phyloP scores from a whole-genome alignment of 352 stramenopile genomes.

The Labyrinthula sp. region DNA sequence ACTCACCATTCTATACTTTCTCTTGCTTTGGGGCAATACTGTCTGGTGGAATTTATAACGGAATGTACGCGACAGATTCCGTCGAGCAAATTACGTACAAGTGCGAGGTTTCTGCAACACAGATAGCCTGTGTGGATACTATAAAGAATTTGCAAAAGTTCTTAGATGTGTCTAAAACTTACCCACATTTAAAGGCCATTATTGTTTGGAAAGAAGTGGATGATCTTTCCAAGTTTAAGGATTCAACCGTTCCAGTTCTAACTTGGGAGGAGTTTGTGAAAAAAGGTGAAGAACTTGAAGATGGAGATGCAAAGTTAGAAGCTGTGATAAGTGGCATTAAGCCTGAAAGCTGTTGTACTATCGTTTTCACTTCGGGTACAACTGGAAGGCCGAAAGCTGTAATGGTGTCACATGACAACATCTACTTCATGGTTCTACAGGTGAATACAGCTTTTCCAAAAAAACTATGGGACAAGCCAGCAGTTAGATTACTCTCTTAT shows the following conservation, averaged over 20 bases:
- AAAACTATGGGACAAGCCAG: slow-evolving; percentile 28
- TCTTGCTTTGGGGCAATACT: slow-evolving; percentile 2
- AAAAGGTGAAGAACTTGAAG: slow-evolving; percentile 36
- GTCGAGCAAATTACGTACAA: slow-evolving; percentile 19
- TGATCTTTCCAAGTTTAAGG: too few relatives aligned
- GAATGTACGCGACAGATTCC: slow-evolving; percentile 20
- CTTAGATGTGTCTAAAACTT: slow-evolving; percentile 9
- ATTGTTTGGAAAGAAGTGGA: slow-evolving; percentile 9
- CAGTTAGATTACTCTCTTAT: slow-evolving; percentile 55
- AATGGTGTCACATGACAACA: slow-evolving; percentile 71
- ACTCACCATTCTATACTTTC: slow-evolving; percentile 18
- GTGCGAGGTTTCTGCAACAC: slow-evolving; percentile 1
- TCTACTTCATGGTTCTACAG: slow-evolving; percentile 37
- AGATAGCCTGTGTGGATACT: slow-evolving; percentile 10
- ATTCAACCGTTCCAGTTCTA: too few relatives aligned
- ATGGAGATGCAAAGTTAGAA: slow-evolving; percentile 42
- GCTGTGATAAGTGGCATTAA: slow-evolving; percentile 49
- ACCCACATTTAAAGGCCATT: slow-evolving; percentile 8
- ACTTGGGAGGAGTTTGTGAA: too few relatives aligned
- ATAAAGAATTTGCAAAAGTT: not conserved
- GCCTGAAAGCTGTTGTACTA: slow-evolving; percentile 55
- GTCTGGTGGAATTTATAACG: slow-evolving; percentile 10
- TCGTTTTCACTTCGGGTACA: slow-evolving; percentile 73
- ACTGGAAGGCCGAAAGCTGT: slow-evolving; percentile 65
- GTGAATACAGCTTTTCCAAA: slow-evolving; percentile 1